phyloP scores from a whole-genome alignment of 129 eudicot species.

The Centella asiatica region DNA sequence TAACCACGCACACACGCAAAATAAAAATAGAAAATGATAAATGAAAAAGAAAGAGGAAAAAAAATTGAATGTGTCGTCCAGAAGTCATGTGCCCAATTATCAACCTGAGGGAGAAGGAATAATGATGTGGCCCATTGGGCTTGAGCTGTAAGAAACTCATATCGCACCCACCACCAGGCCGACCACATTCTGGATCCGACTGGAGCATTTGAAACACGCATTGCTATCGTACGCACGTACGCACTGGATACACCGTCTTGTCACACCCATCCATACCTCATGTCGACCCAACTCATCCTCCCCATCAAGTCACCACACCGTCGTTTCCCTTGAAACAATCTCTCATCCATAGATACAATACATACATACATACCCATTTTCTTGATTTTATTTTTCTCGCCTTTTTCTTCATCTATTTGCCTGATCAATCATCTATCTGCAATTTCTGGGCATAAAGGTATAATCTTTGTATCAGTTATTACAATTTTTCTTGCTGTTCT shows the following conservation, averaged over 20 bases:
- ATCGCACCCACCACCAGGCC: neutral
- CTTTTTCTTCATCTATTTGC: neutral
- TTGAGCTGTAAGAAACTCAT: neutral
- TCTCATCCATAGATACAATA: neutral
- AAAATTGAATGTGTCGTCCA: too few species aligned
- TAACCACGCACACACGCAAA: too few species aligned
- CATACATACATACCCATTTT: neutral
- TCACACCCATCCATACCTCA: slow-evolving; percentile 27
- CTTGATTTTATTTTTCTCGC: neutral
- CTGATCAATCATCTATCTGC: slow-evolving; percentile 1
- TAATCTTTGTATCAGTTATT: neutral
- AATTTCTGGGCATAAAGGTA: slow-evolving; percentile 19
- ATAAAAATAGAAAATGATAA: too few species aligned
- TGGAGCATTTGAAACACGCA: neutral
- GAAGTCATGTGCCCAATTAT: too few species aligned
- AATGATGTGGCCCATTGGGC: slow-evolving; percentile 1
- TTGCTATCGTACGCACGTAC: slow-evolving; percentile 38
- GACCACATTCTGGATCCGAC: neutral
- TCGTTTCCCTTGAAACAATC: slow-evolving; percentile 5
- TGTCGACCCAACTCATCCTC: too few species aligned
- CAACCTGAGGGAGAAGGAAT: too few species aligned
- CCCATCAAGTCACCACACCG: slow-evolving; percentile 26
- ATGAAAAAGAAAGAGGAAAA: too few species aligned
- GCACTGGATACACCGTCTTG: slow-evolving; percentile 32
- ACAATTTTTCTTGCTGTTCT: slow-evolving; percentile 9